These are phyloP conservation scores for Populus deltoides DNA, from an alignment of 345 rosid species.

Conservation along the genomic window DNA sequence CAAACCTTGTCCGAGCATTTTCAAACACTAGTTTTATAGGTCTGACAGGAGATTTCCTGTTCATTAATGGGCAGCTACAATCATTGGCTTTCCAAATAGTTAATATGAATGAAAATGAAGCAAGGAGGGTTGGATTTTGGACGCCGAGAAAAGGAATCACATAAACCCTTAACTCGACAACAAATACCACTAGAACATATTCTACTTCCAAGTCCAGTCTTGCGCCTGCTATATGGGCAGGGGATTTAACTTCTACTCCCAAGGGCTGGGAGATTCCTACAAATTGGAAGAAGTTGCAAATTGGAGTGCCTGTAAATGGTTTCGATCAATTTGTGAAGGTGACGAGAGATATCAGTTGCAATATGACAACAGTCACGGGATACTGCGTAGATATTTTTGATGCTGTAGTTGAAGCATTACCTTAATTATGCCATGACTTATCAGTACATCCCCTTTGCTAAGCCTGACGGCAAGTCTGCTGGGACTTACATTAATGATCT, in stretches of 20 bases:
- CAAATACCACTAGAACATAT: background rate
- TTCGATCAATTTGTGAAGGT: too few relatives aligned
- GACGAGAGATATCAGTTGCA: background rate
- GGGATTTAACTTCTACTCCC: conserved; percentile 8
- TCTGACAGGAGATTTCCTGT: conserved; percentile 31
- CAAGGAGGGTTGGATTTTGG: conserved; percentile 38
- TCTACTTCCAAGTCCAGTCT: background rate
- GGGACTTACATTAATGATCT: too few relatives aligned
- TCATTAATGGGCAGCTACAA: conserved; percentile 30
- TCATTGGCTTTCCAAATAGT: conserved; percentile 31
- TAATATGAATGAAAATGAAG: conserved; percentile 16
- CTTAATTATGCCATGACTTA: too few relatives aligned
- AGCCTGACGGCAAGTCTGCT: too few relatives aligned
- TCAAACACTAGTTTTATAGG: conserved; percentile 23
- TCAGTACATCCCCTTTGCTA: too few relatives aligned
- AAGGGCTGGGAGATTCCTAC: conserved; percentile 24
- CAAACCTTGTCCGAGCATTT: conserved; percentile 13
- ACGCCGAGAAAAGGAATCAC: conserved; percentile 11
- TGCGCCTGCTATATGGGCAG: conserved; percentile 21
- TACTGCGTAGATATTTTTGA: conserved; percentile 39
- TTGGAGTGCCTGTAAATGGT: too few relatives aligned
- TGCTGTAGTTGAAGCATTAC: conserved; percentile 15
- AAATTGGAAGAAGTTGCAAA: conserved; percentile 21
- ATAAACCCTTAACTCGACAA: background rate
- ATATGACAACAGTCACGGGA: conserved; percentile 8